Percentiles rank a stretch among this genome's conserved stretches.
Evolutionary conservation across 331 rosid species (phyloP).

Genomic region (Telfairia occidentalis): DNA sequence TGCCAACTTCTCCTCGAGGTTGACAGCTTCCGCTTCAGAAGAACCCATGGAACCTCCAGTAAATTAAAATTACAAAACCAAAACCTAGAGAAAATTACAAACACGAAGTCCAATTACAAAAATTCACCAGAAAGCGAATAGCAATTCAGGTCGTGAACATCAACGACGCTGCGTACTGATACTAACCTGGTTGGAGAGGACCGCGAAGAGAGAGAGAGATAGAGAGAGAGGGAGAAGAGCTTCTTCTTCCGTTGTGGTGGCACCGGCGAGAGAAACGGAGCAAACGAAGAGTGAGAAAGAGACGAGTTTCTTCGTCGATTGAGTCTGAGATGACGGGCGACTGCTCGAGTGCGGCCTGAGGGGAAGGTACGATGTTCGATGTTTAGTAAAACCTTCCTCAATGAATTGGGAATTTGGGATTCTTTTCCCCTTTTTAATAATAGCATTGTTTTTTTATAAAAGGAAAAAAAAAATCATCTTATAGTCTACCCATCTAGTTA

Average conservation of each 20-base stretch:
- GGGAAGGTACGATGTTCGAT: too few species aligned
- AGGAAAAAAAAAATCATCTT: too few species aligned
- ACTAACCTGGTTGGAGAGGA: background rate
- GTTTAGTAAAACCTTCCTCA: too few species aligned
- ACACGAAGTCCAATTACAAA: background rate
- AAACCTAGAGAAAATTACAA: background rate
- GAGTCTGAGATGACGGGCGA: background rate
- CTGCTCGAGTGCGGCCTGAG: background rate
- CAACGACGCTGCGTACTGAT: background rate
- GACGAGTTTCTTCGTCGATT: background rate
- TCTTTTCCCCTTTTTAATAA: too few species aligned
- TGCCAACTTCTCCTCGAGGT: conserved; percentile 43
- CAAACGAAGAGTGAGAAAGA: too few species aligned
- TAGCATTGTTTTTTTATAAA: too few species aligned
- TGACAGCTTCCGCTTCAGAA: conserved; percentile 34
- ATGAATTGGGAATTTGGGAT: too few species aligned
- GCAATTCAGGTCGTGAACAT: background rate
- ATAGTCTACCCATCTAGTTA: too few species aligned
- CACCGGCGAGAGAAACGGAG: background rate
- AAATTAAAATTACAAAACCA: background rate
- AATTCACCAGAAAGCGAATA: background rate
- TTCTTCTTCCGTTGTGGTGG: background rate
- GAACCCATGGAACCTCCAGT: conserved; percentile 28
- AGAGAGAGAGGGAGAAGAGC: background rate
- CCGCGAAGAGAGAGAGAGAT: background rate